phyloP scores from a whole-genome alignment of 208 protist genomes.

The Wallacemonas sp. region DNA sequence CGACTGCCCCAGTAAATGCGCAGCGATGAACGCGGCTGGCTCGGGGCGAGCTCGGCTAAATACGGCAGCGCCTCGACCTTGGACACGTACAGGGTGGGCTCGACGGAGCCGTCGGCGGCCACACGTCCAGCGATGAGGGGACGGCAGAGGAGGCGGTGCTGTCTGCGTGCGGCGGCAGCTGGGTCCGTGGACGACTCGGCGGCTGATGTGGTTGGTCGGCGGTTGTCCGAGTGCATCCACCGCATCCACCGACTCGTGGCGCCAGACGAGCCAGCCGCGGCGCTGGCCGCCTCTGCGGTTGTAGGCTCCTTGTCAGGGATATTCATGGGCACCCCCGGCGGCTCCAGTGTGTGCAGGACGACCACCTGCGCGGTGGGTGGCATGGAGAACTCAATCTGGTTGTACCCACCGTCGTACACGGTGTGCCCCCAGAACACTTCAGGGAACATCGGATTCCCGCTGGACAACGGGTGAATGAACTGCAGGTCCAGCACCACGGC shows the following conservation, averaged over 20 bases:
- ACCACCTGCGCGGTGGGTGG: constrained; percentile 78
- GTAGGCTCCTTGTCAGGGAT: constrained; percentile 15
- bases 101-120: constrained; percentile 50
- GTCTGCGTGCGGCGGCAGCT: not conserved
- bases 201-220: not conserved
- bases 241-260: not conserved
- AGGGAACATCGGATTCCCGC: constrained; percentile 85
- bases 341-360: constrained; percentile 78
- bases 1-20: constrained; percentile 87
- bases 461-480: constrained; percentile 73
- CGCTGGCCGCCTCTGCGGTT: not conserved
- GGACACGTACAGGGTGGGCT: constrained; percentile 80
- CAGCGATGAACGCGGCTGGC: constrained; percentile 73
- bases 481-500: constrained; percentile 80
- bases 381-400: constrained; percentile 86
- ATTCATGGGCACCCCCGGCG: constrained; percentile 22
- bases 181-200: not conserved
- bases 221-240: not conserved
- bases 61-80: constrained; percentile 81
- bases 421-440: constrained; percentile 91
- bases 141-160: constrained; percentile 59
- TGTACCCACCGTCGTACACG: constrained; percentile 81
- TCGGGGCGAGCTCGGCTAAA: constrained; percentile 53
- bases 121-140: constrained; percentile 52
- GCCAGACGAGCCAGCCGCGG: not conserved